Evolutionary conservation across 2,329 filamentous ascomycete genomes (phyloP).

Genomic region (Fonsecaea multimorphosa): DNA sequence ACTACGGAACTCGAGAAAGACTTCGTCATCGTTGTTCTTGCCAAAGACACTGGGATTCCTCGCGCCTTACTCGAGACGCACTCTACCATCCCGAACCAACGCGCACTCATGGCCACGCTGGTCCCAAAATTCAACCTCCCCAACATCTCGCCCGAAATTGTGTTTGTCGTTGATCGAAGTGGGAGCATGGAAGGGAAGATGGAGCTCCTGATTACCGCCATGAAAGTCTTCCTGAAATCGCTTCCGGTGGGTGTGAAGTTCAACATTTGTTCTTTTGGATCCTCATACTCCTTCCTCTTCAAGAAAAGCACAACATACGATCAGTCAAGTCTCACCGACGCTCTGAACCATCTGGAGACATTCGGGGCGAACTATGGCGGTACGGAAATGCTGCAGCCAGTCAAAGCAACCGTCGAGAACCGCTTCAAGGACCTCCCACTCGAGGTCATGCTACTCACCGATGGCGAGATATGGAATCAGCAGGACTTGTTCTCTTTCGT

Average conservation of each 20-base stretch:
- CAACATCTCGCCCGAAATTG: slow-evolving; percentile 64
- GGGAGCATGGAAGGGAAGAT: slow-evolving; percentile 64
- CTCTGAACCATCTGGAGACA: slow-evolving; percentile 50
- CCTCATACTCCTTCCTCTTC: slow-evolving; percentile 55
- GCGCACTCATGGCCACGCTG: slow-evolving; percentile 72
- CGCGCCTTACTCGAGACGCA: slow-evolving; percentile 71
- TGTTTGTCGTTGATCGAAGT: slow-evolving; percentile 75
- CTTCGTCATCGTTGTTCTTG: slow-evolving; percentile 69
- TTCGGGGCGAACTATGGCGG: slow-evolving; percentile 60
- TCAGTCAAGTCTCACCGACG: slow-evolving; percentile 52
- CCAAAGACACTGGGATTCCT: slow-evolving; percentile 66
- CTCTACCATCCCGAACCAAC: slow-evolving; percentile 64
- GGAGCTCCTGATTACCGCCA: slow-evolving; percentile 54
- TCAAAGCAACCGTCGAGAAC: slow-evolving; percentile 46
- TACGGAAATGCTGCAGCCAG: slow-evolving; percentile 59
- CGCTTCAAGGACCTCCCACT: slow-evolving; percentile 55
- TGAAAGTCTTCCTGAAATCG: slow-evolving; percentile 65
- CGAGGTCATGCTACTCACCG: slow-evolving; percentile 63
- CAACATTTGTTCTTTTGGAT: slow-evolving; percentile 66
- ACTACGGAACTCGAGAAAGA: slow-evolving; percentile 65
- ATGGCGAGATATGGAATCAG: slow-evolving; percentile 62
- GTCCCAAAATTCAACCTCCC: slow-evolving; percentile 73
- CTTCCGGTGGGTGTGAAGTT: slow-evolving; percentile 62
- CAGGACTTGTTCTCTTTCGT: slow-evolving; percentile 56
- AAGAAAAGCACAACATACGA: slow-evolving; percentile 55